Evolutionary conservation across 2,329 filamentous ascomycete genomes (phyloP), one percentile per base, ranked within the genome.

Genomic region (Ophiostoma triangulosporum): DNA sequence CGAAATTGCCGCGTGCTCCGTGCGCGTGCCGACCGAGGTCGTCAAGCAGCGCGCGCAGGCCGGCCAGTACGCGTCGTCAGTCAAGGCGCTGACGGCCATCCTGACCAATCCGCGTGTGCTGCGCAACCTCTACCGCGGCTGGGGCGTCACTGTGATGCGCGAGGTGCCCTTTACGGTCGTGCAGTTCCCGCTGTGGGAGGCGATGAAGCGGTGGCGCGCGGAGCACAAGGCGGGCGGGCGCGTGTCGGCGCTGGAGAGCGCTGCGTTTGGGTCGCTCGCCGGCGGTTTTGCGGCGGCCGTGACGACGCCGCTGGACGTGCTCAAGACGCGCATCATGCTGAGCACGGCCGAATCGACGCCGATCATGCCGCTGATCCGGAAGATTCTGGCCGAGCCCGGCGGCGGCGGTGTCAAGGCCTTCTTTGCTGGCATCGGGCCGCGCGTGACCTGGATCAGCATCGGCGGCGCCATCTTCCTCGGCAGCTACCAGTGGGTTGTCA

Each of bases 141-240:
- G 89, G 77, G 79, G 81, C 17, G 89, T 97, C 61, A 98, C 93
- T 1, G 83, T 98, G 51, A 84, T 96, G 71, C 81, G 93, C 56
- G 93, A 98, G 73, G 90, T 98, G 57, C 93, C 93, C 4, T 98
- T 98, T 64, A 97, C 94, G 3, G 83, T 96, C 9, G 86, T 98
- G 58, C 93, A 98, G 69, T 98, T 98, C 66, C 93, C 93, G 46
- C 76, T 98, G 58, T 98, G 93, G 93, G 93, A 98, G 70, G 81
- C 77, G 4, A 78, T 97, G 76, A 97, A 96, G 75, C 73, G 74
- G 40, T 87, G 80, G 77, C 74, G 81, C 6, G 68, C 60, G 56
- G 38, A 48, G 0, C 51, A 35, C 24, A 56, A 56, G 1, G 57
- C 57, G 3, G 57, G 50, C 3, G 60, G 58, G 63, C 70, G 75